Conservation (phyloP, 495 filamentous ascomycete genomes). For the Bombardia bombarda region DNA sequence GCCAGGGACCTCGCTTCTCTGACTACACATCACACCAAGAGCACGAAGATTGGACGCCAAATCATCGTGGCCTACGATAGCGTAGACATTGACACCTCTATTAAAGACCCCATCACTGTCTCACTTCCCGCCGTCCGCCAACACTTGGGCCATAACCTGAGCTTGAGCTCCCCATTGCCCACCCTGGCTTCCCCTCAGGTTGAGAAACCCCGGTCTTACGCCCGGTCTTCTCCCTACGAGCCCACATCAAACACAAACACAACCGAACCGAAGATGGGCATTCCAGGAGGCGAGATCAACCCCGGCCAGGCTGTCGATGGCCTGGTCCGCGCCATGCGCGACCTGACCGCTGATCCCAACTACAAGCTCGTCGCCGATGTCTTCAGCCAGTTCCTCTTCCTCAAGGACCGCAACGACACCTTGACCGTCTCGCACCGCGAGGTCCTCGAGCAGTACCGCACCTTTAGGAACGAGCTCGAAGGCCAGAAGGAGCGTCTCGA, state of each 20-base stretch:
- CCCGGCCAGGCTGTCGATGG: constrained; percentile 26
- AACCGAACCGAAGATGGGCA: constrained; percentile 12
- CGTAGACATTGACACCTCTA: background rate
- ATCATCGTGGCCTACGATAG: constrained; percentile 10
- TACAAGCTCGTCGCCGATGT: constrained; percentile 33
- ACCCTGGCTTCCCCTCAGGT: constrained; percentile 16
- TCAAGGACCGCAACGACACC: constrained; percentile 30
- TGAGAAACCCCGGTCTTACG: constrained; percentile 5
- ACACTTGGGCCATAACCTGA: background rate
- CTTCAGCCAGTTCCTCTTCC: constrained; percentile 28
- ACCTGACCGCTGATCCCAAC: constrained; percentile 27
- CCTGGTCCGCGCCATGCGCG: constrained; percentile 28
- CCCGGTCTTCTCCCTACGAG: background rate
- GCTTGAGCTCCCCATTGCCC: constrained; percentile 1
- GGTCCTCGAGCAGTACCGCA: constrained; percentile 28
- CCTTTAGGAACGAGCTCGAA: constrained; percentile 29
- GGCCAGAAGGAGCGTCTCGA: constrained; percentile 15
- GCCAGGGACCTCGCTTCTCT: constrained; percentile 7
- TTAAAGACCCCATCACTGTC: background rate
- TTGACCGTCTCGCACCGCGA: constrained; percentile 24
- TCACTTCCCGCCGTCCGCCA: background rate
- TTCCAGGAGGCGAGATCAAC: constrained; percentile 14
- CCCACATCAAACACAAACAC: background rate
- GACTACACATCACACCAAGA: background rate
- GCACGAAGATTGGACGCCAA: constrained; percentile 12